These are phyloP conservation scores for Eutrema salsugineum DNA, from an alignment of 441 rosid genomes.

Conservation along the genomic window DNA sequence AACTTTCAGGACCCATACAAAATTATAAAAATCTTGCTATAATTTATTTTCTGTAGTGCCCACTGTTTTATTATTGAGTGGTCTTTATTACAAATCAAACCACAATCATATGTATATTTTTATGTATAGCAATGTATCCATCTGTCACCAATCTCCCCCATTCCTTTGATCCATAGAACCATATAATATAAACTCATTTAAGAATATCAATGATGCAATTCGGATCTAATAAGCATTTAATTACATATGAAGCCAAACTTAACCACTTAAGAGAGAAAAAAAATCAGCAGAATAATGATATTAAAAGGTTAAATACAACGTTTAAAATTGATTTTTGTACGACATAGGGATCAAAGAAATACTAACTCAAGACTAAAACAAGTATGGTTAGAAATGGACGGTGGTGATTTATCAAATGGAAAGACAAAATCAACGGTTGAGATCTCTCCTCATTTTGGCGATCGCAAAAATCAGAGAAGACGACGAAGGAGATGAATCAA, in stretches of 20 bases:
- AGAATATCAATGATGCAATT: neutral
- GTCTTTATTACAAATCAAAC: constrained; percentile 3
- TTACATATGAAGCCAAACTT: neutral
- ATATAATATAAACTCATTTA: neutral
- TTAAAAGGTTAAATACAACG: neutral
- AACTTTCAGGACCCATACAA: constrained; percentile 14
- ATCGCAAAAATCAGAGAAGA: neutral
- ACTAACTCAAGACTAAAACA: constrained; percentile 16
- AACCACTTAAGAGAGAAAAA: neutral
- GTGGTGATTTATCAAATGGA: neutral
- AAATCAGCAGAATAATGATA: neutral
- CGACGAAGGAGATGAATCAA: neutral
- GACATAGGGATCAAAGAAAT: neutral
- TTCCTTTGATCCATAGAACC: constrained; percentile 12
- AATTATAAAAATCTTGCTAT: neutral
- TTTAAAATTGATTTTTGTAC: constrained; percentile 6
- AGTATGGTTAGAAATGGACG: constrained; percentile 19
- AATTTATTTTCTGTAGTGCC: neutral
- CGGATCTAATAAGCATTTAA: neutral
- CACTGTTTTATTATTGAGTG: constrained; percentile 1
- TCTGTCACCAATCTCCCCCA: constrained; percentile 6
- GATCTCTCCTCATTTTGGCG: constrained; percentile 1
- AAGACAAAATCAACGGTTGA: constrained; percentile 20
- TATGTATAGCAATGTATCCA: neutral
- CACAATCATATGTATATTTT: neutral